Evolutionary conservation across 202 grass and related monocot genomes (phyloP), one percentile per base, ranked within the genome.

Genomic region (Schoenoplectus tabernaemontani): DNA sequence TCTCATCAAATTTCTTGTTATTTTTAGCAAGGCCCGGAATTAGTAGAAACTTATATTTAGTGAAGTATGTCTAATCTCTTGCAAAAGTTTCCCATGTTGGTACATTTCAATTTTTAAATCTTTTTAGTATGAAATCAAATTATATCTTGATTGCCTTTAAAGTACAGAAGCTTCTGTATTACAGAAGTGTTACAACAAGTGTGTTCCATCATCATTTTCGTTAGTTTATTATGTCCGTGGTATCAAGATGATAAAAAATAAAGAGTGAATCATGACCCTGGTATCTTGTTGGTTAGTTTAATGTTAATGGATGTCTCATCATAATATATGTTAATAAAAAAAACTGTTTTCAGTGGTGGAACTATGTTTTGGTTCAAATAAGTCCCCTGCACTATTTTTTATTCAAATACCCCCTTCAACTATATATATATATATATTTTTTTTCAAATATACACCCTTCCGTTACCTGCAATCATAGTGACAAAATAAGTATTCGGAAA

Each of bases 251-350:
- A 64, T 60, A 79, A 64, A 79, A 62, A 43, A 23, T 24, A 46
- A 32, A 20, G 41, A 20, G 41, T 57, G 61, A 79, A 79, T 79
- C 57, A 79, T 79, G 77, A 79, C 57, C n/a, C 16, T 63, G 77
- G 58, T 54, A 90, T 84, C 4, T 80, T 78, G 67, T 71, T 83
- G 68, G 9, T 20, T 56, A 53, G 86, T 85, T 88, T 89, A 71
- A 79, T 86, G 82, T 79, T 62, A 75, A 87, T 85, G 79, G 78
- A 60, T 82, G 69, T 78, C 65, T 79, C 83, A 74, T 76, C 76
- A 82, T 51, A 15, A 11, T 51, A 51, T 51, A 51, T 51, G n/a
- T n/a, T n/a, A n/a, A n/a, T n/a, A n/a, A n/a, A n/a, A n/a, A n/a
- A n/a, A n/a, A n/a, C n/a, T n/a, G n/a, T n/a, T n/a, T n/a, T n/a